These are phyloP conservation scores for Suillus plorans DNA, from an alignment of 768 basidiomycete genomes.

Conservation along the genomic window DNA sequence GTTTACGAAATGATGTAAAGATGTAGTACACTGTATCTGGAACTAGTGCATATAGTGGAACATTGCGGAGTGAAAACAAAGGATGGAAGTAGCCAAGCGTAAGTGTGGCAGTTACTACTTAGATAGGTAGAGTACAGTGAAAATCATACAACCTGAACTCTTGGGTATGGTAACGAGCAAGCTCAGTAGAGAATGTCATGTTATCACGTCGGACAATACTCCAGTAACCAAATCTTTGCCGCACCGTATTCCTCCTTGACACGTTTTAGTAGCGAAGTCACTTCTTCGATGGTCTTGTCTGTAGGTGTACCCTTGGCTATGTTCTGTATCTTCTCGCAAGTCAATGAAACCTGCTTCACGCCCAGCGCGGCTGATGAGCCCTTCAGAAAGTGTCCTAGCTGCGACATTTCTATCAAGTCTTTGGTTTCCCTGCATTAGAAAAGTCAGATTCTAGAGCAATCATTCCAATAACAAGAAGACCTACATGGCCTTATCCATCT, in stretches of 20 bases:
- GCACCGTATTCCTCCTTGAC: conserved; percentile 68
- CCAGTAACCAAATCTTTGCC: conserved; percentile 68
- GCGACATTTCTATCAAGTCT: conserved; percentile 66
- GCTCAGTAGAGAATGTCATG: background rate
- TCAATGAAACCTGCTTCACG: conserved; percentile 72
- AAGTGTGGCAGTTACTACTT: conserved; percentile 7
- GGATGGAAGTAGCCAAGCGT: conserved; percentile 4
- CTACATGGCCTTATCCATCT: conserved; percentile 81
- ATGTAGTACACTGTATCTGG: conserved; percentile 21
- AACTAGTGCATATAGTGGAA: conserved; percentile 26
- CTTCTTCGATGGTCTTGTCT: conserved; percentile 56
- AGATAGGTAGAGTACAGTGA: conserved; percentile 4
- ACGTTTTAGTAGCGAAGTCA: conserved; percentile 52
- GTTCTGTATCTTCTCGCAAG: conserved; percentile 92
- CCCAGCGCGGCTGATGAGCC: conserved; percentile 96
- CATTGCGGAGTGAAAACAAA: conserved; percentile 15
- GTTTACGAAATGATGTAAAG: conserved; percentile 20
- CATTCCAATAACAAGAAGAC: conserved; percentile 33
- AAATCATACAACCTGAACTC: conserved; percentile 6
- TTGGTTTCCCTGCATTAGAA: conserved; percentile 45
- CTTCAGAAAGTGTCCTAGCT: conserved; percentile 92
- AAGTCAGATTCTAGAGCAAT: conserved; percentile 9
- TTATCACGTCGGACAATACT: conserved; percentile 22
- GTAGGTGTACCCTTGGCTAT: conserved; percentile 53
- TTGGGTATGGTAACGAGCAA: background rate